phyloP scores from a whole-genome alignment of 2,329 filamentous ascomycete genomes.

The Colletotrichum musae region DNA sequence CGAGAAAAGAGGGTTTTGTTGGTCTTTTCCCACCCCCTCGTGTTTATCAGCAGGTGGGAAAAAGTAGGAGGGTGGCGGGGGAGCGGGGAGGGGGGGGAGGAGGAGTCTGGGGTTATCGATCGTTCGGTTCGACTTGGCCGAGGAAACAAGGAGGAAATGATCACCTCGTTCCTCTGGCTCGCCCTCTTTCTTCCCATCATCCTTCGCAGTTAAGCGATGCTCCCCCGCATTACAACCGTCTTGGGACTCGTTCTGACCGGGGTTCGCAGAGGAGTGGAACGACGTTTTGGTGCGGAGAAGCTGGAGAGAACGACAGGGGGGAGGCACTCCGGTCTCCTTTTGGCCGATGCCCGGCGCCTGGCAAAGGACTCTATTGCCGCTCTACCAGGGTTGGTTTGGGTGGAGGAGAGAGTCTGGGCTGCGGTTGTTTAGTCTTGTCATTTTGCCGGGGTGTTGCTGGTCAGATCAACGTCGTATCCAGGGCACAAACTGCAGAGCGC shows the following conservation, averaged over 20 bases:
- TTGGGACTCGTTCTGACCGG: constrained; percentile 8
- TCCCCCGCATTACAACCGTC: constrained; percentile 31
- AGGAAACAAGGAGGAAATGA: constrained; percentile 12
- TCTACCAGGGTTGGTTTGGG: not conserved
- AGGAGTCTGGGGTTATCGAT: constrained; percentile 9
- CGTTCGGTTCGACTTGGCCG: constrained; percentile 30
- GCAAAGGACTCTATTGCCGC: constrained; percentile 11
- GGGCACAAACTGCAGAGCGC: not conserved
- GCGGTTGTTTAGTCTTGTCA: no score
- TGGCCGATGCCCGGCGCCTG: constrained; percentile 34
- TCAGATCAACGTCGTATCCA: not conserved
- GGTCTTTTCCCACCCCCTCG: not conserved
- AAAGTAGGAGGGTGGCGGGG: constrained; percentile 2
- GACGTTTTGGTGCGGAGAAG: constrained; percentile 38
- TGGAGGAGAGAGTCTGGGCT: not conserved
- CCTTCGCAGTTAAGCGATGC: constrained; percentile 5
- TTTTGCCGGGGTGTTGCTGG: not conserved
- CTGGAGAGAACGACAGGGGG: constrained; percentile 15
- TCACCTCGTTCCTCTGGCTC: constrained; percentile 6
- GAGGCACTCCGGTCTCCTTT: constrained; percentile 27
- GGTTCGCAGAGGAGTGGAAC: constrained; percentile 17
- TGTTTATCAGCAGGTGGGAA: constrained; percentile 26
- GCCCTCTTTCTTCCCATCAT: not conserved
- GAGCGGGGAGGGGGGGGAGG: constrained; percentile 17
- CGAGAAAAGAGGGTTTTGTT: constrained; percentile 17